phyloP scores from a whole-genome alignment of 805 yeast species.

The Candida taoyuanica region DNA sequence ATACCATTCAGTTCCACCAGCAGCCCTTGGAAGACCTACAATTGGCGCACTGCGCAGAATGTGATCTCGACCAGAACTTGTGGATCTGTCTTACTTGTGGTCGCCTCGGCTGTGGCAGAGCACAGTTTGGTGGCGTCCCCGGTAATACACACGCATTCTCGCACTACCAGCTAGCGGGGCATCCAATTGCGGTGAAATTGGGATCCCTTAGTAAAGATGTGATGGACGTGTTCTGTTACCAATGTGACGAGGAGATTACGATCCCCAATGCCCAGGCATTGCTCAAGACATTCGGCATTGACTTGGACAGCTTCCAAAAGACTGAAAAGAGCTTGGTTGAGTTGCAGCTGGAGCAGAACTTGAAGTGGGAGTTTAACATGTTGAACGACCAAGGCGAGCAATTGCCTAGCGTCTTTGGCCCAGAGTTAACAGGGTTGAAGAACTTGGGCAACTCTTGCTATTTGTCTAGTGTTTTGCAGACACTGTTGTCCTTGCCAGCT shows the following conservation, averaged over 20 bases:
- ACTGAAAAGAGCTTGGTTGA: constrained; percentile 89
- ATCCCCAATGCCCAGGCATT: constrained; percentile 53
- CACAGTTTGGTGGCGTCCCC: constrained; percentile 89
- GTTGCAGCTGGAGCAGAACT: constrained; percentile 85
- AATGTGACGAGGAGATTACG: constrained; percentile 82
- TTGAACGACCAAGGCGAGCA: constrained; percentile 65
- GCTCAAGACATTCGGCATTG: constrained; percentile 62
- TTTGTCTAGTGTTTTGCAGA: constrained; percentile 74
- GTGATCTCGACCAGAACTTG: constrained; percentile 69
- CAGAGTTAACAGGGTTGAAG: constrained; percentile 75
- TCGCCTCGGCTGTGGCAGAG: constrained; percentile 88
- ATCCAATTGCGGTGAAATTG: constrained; percentile 82
- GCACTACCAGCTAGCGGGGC: constrained; percentile 59
- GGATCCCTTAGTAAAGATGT: constrained; percentile 81
- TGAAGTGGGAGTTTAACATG: constrained; percentile 90
- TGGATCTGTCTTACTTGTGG: constrained; percentile 96
- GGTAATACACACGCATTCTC: constrained; percentile 88
- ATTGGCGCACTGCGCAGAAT: constrained; percentile 44
- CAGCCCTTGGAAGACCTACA: constrained; percentile 26
- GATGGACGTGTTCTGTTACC: constrained; percentile 85
- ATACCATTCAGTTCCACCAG: constrained; percentile 55
- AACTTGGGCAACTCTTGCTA: constrained; percentile 95
- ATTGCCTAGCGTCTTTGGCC: constrained; percentile 64
- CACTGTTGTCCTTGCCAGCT: constrained; percentile 44
- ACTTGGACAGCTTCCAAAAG: constrained; percentile 47